A percentile compares a stretch with the other conserved stretches of the same genome.
phyloP scores from a whole-genome alignment of 179 eudicot genomes.

The Silene vulgaris region DNA sequence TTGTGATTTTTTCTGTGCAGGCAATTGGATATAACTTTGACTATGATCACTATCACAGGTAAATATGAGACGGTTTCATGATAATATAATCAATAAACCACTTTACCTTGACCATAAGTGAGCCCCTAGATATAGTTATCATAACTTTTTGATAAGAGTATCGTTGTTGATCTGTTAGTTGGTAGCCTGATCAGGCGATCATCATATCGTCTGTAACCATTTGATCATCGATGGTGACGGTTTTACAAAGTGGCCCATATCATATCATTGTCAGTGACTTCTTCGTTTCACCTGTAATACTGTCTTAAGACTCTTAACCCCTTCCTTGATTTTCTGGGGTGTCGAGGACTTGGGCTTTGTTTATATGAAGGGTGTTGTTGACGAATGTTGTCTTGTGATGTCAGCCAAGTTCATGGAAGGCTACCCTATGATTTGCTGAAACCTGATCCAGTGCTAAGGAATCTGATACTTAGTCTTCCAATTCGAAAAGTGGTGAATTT shows the following conservation, averaged over 20 bases:
- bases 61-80: not conserved
- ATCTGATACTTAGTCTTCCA: conserved; percentile 67
- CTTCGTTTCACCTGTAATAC: not conserved
- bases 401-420: conserved; percentile 84
- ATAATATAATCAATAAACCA: too few relatives aligned
- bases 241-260: too few relatives aligned
- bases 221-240: too few relatives aligned
- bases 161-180: too few relatives aligned
- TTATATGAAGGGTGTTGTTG: not conserved
- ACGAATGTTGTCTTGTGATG: conserved; percentile 7
- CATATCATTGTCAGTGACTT: too few relatives aligned
- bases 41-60: conserved; percentile 88
- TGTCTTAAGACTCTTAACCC: not conserved
- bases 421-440: conserved; percentile 74
- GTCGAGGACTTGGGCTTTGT: not conserved
- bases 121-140: too few relatives aligned
- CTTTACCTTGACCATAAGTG: too few relatives aligned
- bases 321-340: not conserved
- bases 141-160: too few relatives aligned
- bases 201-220: too few relatives aligned
- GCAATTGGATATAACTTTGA: conserved; percentile 82
- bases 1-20: conserved; percentile 33
- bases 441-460: conserved; percentile 63
- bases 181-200: too few relatives aligned
- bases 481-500: conserved; percentile 72